These are phyloP conservation scores for Aegilops tauschii DNA, from an alignment of 176 grass and related monocot species.

Conservation along the genomic window DNA sequence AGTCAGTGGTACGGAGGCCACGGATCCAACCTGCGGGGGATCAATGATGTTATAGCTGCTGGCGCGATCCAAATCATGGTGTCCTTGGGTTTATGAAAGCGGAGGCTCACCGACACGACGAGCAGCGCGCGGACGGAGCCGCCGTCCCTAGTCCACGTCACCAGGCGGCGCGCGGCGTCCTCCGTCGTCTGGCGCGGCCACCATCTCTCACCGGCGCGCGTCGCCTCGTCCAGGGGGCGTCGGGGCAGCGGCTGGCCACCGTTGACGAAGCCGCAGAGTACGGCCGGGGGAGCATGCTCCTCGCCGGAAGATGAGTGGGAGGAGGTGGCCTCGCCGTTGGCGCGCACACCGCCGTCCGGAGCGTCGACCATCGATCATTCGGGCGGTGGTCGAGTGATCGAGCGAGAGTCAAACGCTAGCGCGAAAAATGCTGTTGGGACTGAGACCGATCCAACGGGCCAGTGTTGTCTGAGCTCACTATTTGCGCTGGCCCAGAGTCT, in stretches of 20 bases:
- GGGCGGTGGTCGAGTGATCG: background rate
- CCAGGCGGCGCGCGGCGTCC: slow-evolving; percentile 42
- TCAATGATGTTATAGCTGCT: background rate
- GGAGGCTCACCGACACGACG: slow-evolving; percentile 53
- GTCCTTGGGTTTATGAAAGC: background rate
- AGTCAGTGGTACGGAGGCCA: slow-evolving; percentile 43
- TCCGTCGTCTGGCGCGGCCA: slow-evolving; percentile 37
- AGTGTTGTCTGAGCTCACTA: background rate
- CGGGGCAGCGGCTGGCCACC: background rate
- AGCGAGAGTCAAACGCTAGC: slow-evolving; percentile 10
- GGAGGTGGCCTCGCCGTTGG: slow-evolving; percentile 13
- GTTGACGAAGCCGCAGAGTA: background rate
- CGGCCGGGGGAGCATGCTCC: slow-evolving; percentile 6
- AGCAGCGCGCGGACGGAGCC: slow-evolving; percentile 46
- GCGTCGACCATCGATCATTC: slow-evolving; percentile 23
- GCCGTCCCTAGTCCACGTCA: slow-evolving; percentile 56
- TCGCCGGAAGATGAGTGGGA: slow-evolving; percentile 12
- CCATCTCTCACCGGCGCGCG: slow-evolving; percentile 28
- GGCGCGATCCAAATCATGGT: background rate
- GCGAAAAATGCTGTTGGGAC: background rate
- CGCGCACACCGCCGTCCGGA: background rate
- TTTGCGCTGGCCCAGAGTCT: background rate
- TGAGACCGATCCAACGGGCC: background rate
- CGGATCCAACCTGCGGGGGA: slow-evolving; percentile 54
- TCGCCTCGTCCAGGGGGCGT: slow-evolving; percentile 22